phyloP scores from a whole-genome alignment of 306 rosid genomes.

The Myrica gale region DNA sequence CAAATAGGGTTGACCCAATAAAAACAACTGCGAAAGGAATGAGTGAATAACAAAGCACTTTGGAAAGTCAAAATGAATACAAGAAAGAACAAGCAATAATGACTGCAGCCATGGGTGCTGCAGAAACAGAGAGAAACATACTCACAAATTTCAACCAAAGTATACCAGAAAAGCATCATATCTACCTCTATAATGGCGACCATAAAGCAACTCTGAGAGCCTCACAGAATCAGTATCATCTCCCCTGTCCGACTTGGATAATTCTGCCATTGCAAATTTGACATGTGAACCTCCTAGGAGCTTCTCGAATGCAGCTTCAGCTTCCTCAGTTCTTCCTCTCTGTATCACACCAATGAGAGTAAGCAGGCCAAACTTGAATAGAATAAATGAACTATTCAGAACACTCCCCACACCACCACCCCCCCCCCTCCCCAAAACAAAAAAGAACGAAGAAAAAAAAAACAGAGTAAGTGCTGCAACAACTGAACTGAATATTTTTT shows the following conservation, averaged over 20 bases:
- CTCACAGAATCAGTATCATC: conserved; percentile 68
- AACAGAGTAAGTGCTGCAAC: not conserved
- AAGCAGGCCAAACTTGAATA: conserved; percentile 7
- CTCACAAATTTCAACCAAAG: conserved; percentile 13
- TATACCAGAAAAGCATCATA: conserved; percentile 14
- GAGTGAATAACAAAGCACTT: conserved; percentile 57
- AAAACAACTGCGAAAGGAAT: conserved; percentile 97
- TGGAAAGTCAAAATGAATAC: conserved; percentile 29
- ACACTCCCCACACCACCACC: not conserved
- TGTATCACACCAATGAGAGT: conserved; percentile 34
- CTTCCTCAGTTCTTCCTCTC: conserved; percentile 92
- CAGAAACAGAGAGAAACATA: not conserved
- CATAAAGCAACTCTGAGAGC: conserved; percentile 73
- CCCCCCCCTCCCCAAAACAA: not conserved
- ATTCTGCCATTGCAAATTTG: conserved; percentile 74
- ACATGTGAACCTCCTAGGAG: conserved; percentile 86
- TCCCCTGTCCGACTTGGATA: conserved; percentile 70
- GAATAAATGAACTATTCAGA: not conserved
- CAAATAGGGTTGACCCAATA: conserved; percentile 99
- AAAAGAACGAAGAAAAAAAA: not conserved
- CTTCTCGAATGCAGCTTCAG: conserved; percentile 81
- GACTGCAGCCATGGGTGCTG: not conserved
- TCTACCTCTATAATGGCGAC: conserved; percentile 84
- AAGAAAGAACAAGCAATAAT: conserved; percentile 6
- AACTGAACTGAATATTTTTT: not conserved